phyloP scores from a whole-genome alignment of 805 yeast genomes.

The Pichia gijzeniarum region DNA sequence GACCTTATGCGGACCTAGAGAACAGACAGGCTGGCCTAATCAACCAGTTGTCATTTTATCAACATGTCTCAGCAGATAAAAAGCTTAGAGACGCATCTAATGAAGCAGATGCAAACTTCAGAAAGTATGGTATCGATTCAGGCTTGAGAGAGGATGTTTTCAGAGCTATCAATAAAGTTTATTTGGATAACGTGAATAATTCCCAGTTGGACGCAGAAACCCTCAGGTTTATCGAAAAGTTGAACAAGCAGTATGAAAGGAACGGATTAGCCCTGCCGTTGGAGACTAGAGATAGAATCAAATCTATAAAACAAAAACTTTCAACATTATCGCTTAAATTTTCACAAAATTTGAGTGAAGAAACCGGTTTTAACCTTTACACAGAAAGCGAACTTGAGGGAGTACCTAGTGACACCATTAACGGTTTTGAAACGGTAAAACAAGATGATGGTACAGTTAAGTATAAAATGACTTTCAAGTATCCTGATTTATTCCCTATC shows the following conservation, averaged over 20 bases:
- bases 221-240: slow-evolving; percentile 49
- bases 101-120: slow-evolving; percentile 51
- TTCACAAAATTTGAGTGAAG: slow-evolving; percentile 64
- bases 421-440: slow-evolving; percentile 46
- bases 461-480: slow-evolving; percentile 68
- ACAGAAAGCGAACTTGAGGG: slow-evolving; percentile 65
- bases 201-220: slow-evolving; percentile 44
- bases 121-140: slow-evolving; percentile 56
- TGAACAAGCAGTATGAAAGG: slow-evolving; percentile 50
- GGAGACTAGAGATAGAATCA: slow-evolving; percentile 49
- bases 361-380: slow-evolving; percentile 53
- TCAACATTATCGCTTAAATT: slow-evolving; percentile 52
- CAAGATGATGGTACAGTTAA: slow-evolving; percentile 33
- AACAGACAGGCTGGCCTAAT: slow-evolving; percentile 40
- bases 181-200: slow-evolving; percentile 32
- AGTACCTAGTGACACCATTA: slow-evolving; percentile 58
- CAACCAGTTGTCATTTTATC: slow-evolving; percentile 59
- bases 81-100: slow-evolving; percentile 67
- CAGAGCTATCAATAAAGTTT: slow-evolving; percentile 48
- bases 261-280: slow-evolving; percentile 61
- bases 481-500: slow-evolving; percentile 76
- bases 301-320: slow-evolving; percentile 47
- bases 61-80: slow-evolving; percentile 61
- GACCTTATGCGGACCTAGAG: slow-evolving; percentile 45
- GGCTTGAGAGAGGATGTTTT: slow-evolving; percentile 62